Conservation (phyloP, 192 early-diverging fungal genomes). For the Coemansia sp. region DNA sequence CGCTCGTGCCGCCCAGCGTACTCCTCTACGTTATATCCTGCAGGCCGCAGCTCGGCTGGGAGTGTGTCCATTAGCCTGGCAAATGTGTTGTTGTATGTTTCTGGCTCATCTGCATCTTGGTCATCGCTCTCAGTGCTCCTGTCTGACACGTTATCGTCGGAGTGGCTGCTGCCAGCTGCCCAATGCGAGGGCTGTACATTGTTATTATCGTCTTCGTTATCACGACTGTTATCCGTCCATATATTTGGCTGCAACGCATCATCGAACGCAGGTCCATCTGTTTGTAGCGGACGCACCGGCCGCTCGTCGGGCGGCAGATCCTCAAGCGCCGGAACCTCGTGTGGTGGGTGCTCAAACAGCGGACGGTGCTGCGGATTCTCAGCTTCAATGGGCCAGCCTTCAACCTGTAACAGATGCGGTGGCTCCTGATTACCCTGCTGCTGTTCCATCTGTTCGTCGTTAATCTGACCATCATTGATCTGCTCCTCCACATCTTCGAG, state of each 20-base stretch:
- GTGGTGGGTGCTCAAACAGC: constrained; percentile 30
- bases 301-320: constrained; percentile 38
- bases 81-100: constrained; percentile 1
- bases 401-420: constrained; percentile 16
- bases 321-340: constrained; percentile 26
- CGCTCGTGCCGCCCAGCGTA: constrained; percentile 1
- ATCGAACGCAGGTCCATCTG: background rate
- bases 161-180: no score
- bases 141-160: no score
- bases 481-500: constrained; percentile 46
- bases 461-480: background rate
- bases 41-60: constrained; percentile 12
- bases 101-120: background rate
- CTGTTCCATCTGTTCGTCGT: background rate
- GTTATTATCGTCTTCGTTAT: background rate
- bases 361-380: constrained; percentile 43
- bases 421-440: constrained; percentile 9
- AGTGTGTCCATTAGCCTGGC: constrained; percentile 10
- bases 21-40: background rate
- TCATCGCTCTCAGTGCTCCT: background rate
- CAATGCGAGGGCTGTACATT: background rate
- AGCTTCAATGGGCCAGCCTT: constrained; percentile 31
- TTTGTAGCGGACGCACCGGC: constrained; percentile 17
- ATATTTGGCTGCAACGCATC: no score
- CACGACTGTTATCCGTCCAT: background rate